Base-by-base conservation (phyloP, 176 grass and related monocot species). In the Eleusine indica region DNA sequence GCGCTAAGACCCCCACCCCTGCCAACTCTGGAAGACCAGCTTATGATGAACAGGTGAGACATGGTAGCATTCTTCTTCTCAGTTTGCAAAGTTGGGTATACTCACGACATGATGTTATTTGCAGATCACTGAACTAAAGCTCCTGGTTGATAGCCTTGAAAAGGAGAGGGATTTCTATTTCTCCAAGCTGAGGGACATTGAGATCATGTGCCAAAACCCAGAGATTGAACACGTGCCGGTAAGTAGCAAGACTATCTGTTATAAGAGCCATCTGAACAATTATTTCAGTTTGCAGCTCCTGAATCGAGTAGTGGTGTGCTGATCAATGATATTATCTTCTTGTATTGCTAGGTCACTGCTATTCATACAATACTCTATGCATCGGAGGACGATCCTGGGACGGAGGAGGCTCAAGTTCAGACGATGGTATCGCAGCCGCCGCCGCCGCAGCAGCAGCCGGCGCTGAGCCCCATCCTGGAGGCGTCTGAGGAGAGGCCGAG, bases 131-230 rank as follows among this genome's bases (percentile, higher is more conserved):
- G 93, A 99, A 43, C 54, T 99, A 78, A 99, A 99, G 56, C 85
- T 99, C 52, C 86, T 92, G 1, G 89, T 99, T 9, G 96, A 99
- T 75, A 99, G 91, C 58, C 87, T 95, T 9, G 96, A 99, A 88
- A 94, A 99, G 85, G 96, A 99, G 71, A 91, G 96, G 14, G 96
- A 99, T 74, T 99, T 99, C 57, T 99, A 99, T 76, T 99, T 99
- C 87, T 83, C 87, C 16, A 99, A 99, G 82, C 84, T 99, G 58
- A 87, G 97, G 37, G 97, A 99, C 51, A 89, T 99, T 5, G 97
- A 99, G 77, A 90, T 99, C 29, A 9, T 99, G 46, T 99, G 91
- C 79, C 97, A 96, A 60, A 92, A 77, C 54, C 85, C 91, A 60
- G 91, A 90, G 15, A 87, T 89, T 12, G 89, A 99, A 75, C 91